phyloP scores from a whole-genome alignment of 768 basidiomycete genomes.

The Chiua virens region DNA sequence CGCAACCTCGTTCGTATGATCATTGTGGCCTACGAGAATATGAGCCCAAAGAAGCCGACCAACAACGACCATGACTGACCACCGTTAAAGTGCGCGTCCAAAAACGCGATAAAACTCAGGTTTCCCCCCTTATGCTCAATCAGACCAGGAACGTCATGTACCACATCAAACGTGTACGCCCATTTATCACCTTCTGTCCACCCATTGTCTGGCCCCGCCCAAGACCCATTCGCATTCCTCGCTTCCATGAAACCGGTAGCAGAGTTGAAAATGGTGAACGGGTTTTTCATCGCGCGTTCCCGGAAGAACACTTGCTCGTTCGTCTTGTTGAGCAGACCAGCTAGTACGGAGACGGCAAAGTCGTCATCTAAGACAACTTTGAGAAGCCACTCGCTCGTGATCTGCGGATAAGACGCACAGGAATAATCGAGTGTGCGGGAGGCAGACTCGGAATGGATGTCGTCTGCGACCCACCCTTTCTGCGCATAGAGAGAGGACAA shows the following conservation, averaged over 20 bases:
- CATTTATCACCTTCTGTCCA: constrained; percentile 85
- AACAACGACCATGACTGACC: constrained; percentile 30
- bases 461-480: constrained; percentile 76
- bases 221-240: constrained; percentile 61
- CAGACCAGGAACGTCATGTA: constrained; percentile 66
- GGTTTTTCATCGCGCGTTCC: constrained; percentile 52
- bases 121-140: constrained; percentile 68
- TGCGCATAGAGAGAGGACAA: constrained; percentile 65
- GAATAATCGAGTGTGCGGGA: constrained; percentile 80
- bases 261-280: constrained; percentile 66
- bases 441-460: constrained; percentile 76
- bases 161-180: constrained; percentile 79
- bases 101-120: constrained; percentile 57
- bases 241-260: constrained; percentile 82
- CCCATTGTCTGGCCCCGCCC: constrained; percentile 70
- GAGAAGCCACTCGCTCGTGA: not conserved
- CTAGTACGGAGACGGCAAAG: constrained; percentile 67
- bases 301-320: constrained; percentile 50
- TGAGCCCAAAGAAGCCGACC: not conserved
- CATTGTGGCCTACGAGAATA: constrained; percentile 59
- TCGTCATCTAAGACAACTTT: constrained; percentile 60
- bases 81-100: constrained; percentile 57
- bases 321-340: constrained; percentile 50
- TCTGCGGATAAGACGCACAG: constrained; percentile 45
- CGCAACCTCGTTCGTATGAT: constrained; percentile 72